Evolutionary conservation across 2,329 filamentous ascomycete genomes (phyloP).

Genomic region (Pseudogymnoascus sp.): DNA sequence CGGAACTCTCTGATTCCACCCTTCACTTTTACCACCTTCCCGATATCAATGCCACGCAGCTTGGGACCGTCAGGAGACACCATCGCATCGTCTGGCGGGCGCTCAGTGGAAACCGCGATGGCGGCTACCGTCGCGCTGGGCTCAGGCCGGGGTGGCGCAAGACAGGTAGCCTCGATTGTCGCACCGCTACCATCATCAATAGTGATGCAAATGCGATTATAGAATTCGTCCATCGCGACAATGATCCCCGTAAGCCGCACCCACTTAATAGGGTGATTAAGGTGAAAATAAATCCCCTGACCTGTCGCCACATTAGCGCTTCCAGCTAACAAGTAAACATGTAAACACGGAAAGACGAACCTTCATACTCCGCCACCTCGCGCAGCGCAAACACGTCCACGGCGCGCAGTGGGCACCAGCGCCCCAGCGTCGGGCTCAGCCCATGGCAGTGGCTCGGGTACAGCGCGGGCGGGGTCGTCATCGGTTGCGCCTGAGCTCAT

Average conservation of each 20-base stretch:
- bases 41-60: constrained; percentile 37
- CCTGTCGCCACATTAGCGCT: constrained; percentile 28
- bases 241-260: constrained; percentile 63
- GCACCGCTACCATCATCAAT: constrained; percentile 58
- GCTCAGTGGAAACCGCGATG: constrained; percentile 3
- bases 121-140: neutral
- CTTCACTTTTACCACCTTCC: constrained; percentile 49
- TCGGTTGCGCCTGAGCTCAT: constrained; percentile 9
- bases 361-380: constrained; percentile 43
- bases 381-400: constrained; percentile 42
- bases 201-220: constrained; percentile 41
- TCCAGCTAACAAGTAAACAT: neutral
- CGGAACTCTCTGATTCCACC: constrained; percentile 42
- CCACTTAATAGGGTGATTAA: constrained; percentile 71
- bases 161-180: constrained; percentile 41
- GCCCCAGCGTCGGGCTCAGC: constrained; percentile 51
- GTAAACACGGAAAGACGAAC: constrained; percentile 30
- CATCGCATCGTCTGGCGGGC: constrained; percentile 32
- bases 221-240: constrained; percentile 50
- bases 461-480: constrained; percentile 26
- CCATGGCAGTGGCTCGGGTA: constrained; percentile 58
- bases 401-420: constrained; percentile 49
- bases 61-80: constrained; percentile 25
- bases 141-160: constrained; percentile 13
- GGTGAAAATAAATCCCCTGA: constrained; percentile 55